These are phyloP conservation scores for Diaporthe eres DNA, from an alignment of 2,329 filamentous ascomycete genomes.

Conservation along the genomic window DNA sequence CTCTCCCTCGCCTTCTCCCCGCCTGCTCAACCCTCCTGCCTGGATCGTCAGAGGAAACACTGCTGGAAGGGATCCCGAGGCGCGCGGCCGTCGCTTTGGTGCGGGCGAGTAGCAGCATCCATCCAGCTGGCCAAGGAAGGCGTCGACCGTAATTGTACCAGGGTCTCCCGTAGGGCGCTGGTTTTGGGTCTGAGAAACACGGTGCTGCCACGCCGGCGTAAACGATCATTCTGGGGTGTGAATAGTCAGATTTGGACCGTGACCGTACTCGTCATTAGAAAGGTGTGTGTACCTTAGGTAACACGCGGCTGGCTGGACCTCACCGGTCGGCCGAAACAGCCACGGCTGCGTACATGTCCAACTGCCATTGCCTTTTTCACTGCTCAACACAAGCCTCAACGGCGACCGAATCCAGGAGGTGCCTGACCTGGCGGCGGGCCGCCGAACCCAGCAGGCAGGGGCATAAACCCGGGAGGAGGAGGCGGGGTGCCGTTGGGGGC, in stretches of 20 bases:
- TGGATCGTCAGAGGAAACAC: background rate
- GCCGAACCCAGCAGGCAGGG: constrained; percentile 56
- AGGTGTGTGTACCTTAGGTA: constrained; percentile 1
- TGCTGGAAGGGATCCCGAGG: background rate
- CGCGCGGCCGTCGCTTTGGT: background rate
- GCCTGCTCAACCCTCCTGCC: background rate
- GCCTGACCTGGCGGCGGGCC: constrained; percentile 39
- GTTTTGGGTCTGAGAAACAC: background rate
- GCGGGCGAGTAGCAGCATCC: background rate
- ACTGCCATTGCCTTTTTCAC: background rate
- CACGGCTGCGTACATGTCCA: background rate
- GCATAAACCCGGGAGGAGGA: constrained; percentile 57
- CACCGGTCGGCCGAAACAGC: background rate
- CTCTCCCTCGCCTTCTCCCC: too few relatives aligned
- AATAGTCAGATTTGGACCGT: background rate
- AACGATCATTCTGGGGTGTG: background rate
- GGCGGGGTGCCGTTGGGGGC: constrained; percentile 53
- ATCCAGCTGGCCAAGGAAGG: background rate
- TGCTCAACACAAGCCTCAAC: constrained; percentile 13
- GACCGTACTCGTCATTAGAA: background rate
- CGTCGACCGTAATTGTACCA: background rate
- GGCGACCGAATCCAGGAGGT: constrained; percentile 47
- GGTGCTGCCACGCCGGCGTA: background rate
- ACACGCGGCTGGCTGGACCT: background rate
- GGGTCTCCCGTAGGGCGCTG: background rate